Evolutionary conservation across 768 basidiomycete genomes (phyloP), one percentile per base, ranked within the genome.

Genomic region (Lactifluus volemus): DNA sequence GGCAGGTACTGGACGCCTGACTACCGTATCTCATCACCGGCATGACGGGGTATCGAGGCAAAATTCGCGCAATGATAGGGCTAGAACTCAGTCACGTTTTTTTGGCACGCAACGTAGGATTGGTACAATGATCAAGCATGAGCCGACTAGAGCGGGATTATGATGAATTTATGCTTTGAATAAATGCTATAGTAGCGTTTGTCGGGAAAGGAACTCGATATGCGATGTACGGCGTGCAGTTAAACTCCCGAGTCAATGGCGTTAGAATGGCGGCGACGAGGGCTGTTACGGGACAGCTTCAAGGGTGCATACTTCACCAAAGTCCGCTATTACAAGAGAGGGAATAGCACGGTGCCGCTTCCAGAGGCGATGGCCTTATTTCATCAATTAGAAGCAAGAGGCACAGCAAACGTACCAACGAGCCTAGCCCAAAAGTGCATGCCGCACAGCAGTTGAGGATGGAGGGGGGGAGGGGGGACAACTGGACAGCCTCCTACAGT

Each of bases 401-500:
- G 51, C 44, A 51, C 42, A 59, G 58, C 50, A 47, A 25, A 29
- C 4, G n/a, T 2, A 32, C 39, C 19, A 8, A 15, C 11, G 11
- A n/a, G 47, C 19, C 21, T 47, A 49, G 36, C 21, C n/a, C 30
- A 25, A 32, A 38, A 38, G 29, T 14, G 55, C 14, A 36, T 32
- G 60, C 30, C 14, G n/a, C 29, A 39, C 30, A 39, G 29, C n/a
- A 29, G 25, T 29, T 48, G 15, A 44, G 55, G 15, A 50, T 12
- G 8, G 36, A 25, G 15, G 19, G 15, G 14, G 60, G 45, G 32
- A 7, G 21, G 29, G 42, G 7, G 8, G 12, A 5, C 9, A 7
- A 14, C 12, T 12, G 6, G 29, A 62, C 51, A 53, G 61, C 61
- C 61, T 53, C 55, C 4, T 62, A 62, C 51, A 58, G 51, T 58